A percentile compares a stretch with the other conserved stretches of the same genome.
These are phyloP conservation scores for Neonectria hederae DNA, from an alignment of 2,329 filamentous ascomycete genomes.

Conservation along the genomic window DNA sequence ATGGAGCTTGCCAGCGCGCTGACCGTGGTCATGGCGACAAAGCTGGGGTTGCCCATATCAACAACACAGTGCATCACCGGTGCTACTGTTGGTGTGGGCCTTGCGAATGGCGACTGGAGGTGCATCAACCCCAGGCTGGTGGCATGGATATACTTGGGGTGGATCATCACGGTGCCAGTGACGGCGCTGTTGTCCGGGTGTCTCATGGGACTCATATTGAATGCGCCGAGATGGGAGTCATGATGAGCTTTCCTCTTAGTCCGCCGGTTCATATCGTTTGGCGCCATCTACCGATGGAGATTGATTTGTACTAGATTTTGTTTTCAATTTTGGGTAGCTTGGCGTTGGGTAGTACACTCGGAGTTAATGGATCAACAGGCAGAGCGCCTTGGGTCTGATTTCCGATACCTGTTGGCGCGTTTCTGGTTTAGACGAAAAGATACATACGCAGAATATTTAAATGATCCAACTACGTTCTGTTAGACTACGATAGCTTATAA, in stretches of 20 bases:
- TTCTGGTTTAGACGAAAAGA: neutral
- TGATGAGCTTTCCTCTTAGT: conserved; percentile 10
- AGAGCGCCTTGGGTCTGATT: neutral
- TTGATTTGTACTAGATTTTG: conserved; percentile 7
- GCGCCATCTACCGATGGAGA: neutral
- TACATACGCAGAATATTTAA: neutral
- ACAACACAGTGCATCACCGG: conserved; percentile 64
- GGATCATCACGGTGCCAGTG: conserved; percentile 62
- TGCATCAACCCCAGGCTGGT: conserved; percentile 61
- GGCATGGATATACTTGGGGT: conserved; percentile 58
- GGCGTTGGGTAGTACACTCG: conserved; percentile 22
- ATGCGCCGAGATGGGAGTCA: conserved; percentile 55
- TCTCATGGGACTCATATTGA: conserved; percentile 64
- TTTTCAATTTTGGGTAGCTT: conserved; percentile 11
- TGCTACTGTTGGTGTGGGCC: conserved; percentile 61
- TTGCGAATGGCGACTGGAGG: conserved; percentile 59
- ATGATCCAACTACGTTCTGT: neutral
- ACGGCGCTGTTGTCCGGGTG: conserved; percentile 60
- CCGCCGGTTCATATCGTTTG: neutral
- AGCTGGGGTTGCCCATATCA: conserved; percentile 59
- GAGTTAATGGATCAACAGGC: conserved; percentile 9
- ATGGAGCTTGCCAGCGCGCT: conserved; percentile 62
- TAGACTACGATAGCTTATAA: neutral
- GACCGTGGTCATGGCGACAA: conserved; percentile 64
- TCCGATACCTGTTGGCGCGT: neutral